A percentile compares a stretch with the other conserved stretches of the same genome.
Conservation (phyloP, 371 early-diverging fungal species). For the Cladochytrium tenue region DNA sequence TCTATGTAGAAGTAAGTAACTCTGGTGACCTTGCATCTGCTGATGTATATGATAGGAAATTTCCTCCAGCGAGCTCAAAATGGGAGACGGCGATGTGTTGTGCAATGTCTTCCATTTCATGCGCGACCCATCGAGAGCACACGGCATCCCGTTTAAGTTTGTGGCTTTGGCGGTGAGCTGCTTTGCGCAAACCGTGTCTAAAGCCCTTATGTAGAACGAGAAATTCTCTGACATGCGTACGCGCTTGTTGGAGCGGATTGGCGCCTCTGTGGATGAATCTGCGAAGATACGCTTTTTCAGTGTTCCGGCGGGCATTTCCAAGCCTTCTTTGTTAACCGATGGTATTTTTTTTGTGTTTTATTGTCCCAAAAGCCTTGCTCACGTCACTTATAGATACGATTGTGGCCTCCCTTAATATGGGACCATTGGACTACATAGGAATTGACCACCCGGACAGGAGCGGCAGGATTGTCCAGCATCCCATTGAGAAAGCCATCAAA, state of each 20-base stretch:
- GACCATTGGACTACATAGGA: constrained; percentile 64
- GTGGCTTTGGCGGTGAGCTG: constrained; percentile 16
- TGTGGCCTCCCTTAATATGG: constrained; percentile 50
- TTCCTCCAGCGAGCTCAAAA: constrained; percentile 59
- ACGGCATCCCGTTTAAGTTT: constrained; percentile 83
- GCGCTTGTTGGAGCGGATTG: constrained; percentile 71
- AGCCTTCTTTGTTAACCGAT: constrained; percentile 32
- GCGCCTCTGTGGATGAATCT: constrained; percentile 73
- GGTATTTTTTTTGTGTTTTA: constrained; percentile 15
- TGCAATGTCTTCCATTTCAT: constrained; percentile 76
- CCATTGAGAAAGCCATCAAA: constrained; percentile 49
- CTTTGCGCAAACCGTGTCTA: neutral
- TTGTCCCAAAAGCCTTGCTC: neutral
- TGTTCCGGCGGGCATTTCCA: constrained; percentile 25
- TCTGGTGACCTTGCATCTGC: too few species aligned
- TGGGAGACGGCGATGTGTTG: constrained; percentile 45
- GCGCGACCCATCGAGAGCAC: constrained; percentile 64
- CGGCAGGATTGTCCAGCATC: constrained; percentile 44
- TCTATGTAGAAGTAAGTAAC: constrained; percentile 42
- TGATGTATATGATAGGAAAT: constrained; percentile 49
- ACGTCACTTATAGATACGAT: constrained; percentile 51
- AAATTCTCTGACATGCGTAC: constrained; percentile 66
- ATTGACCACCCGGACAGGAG: constrained; percentile 77
- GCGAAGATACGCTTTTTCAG: constrained; percentile 64
- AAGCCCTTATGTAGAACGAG: constrained; percentile 56